A percentile compares a stretch with the other conserved stretches of the same genome.
These are phyloP conservation scores for Trametes pubescens DNA, from an alignment of 1,284 basidiomycete species.

Conservation along the genomic window DNA sequence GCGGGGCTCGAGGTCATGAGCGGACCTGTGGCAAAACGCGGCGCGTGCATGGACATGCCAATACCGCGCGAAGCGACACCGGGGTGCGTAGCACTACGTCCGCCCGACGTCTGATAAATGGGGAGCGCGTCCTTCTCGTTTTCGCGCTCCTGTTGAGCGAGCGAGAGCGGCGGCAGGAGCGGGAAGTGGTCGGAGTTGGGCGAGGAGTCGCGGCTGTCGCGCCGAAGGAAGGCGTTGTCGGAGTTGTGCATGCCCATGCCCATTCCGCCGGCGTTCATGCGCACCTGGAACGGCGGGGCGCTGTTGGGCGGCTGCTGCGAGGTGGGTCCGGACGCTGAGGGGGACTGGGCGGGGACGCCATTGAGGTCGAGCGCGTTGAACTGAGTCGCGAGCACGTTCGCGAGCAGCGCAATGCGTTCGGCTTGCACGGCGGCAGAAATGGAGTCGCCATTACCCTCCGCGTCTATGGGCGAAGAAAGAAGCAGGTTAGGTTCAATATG, in stretches of 20 bases:
- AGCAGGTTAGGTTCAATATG: not conserved
- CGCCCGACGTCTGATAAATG: constrained; percentile 72
- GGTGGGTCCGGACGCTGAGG: constrained; percentile 11
- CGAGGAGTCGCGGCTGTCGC: constrained; percentile 19
- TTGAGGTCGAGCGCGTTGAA: constrained; percentile 45
- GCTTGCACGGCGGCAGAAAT: constrained; percentile 82
- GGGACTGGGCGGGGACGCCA: constrained; percentile 6
- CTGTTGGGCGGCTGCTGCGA: constrained; percentile 15
- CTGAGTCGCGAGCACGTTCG: constrained; percentile 66
- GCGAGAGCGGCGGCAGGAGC: constrained; percentile 23
- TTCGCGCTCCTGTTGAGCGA: constrained; percentile 24
- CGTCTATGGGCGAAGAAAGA: constrained; percentile 54
- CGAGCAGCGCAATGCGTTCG: constrained; percentile 80
- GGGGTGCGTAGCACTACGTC: constrained; percentile 35
- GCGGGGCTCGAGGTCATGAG: constrained; percentile 37
- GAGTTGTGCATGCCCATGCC: not conserved
- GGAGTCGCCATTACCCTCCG: constrained; percentile 85
- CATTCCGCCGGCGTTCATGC: constrained; percentile 11
- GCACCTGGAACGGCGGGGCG: constrained; percentile 23
- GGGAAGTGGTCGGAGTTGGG: constrained; percentile 21
- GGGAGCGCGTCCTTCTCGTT: constrained; percentile 48
- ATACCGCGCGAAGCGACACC: constrained; percentile 14
- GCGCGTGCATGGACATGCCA: constrained; percentile 16
- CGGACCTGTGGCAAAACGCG: constrained; percentile 45
- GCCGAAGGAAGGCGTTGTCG: not conserved